phyloP scores from a whole-genome alignment of 306 rosid species.

The Biancaea sappan region DNA sequence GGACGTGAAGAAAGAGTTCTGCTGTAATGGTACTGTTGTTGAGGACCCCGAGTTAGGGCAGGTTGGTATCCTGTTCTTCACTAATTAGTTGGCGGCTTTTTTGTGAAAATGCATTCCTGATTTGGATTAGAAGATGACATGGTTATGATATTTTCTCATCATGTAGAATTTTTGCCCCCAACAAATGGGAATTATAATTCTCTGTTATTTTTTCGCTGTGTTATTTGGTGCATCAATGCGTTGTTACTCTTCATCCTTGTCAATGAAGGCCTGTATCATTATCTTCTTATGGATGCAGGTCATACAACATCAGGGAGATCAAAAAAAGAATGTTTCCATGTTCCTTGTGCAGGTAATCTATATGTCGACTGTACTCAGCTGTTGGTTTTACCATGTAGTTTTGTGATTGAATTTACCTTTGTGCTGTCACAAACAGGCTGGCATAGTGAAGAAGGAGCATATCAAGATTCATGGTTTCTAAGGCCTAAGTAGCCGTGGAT shows the following conservation, averaged over 20 bases:
- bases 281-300: constrained; percentile 19
- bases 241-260: not conserved
- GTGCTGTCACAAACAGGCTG: constrained; percentile 30
- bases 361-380: not conserved
- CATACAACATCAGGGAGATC: constrained; percentile 50
- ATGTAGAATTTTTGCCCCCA: not conserved
- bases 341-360: constrained; percentile 40
- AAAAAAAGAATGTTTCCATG: constrained; percentile 43
- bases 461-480: constrained; percentile 46
- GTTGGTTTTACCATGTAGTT: not conserved
- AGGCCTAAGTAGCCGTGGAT: not conserved
- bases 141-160: not conserved
- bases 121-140: not conserved
- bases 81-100: not conserved
- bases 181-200: not conserved
- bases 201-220: no score
- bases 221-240: not conserved
- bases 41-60: constrained; percentile 49
- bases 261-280: not conserved
- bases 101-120: not conserved
- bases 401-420: not conserved
- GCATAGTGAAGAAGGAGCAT: constrained; percentile 44
- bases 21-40: constrained; percentile 49
- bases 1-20: constrained; percentile 48
- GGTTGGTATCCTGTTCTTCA: constrained; percentile 26